Evolutionary conservation across 192 early-diverging fungal species (phyloP), one percentile per base, ranked within the genome.

Genomic region (Coemansia reversa): DNA sequence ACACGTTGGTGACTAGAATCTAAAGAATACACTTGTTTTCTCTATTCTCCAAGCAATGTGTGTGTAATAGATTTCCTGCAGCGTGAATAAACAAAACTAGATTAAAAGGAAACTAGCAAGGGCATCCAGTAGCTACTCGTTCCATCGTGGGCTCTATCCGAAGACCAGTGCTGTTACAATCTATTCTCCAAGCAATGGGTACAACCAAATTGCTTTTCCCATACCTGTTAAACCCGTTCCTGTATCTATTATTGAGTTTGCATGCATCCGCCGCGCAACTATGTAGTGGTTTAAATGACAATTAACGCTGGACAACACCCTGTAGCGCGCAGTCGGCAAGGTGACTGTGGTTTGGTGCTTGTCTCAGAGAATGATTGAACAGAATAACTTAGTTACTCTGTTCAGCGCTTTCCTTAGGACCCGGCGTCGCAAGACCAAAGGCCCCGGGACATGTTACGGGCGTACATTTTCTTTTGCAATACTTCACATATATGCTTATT

Each of bases 391-490:
- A 45, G 14, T 45, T 45, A 16, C 39, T 4, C 39, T 45, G 39
- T 14, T 25, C 55, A 4, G 32, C 68, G 69, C 69, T 45, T 71
- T 51, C 52, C 58, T 67, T 64, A 67, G 69, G 69, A 77, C 75
- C 58, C 56, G 58, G 23, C 33, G 69, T 32, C 57, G 54, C 47
- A 53, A 71, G 69, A 28, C 28, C 52, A 58, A 52, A 65, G 56
- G 47, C 68, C 19, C 33, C 49, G 28, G 61, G 69, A 71, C 75
- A 77, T 77, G 65, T 68, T 67, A 63, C 61, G 58, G 53, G 75
- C 65, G 66, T 29, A 77, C 69, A 77, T 66, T 58, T 66, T 58
- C 32, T 58, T 19, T 35, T 39, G 39, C 19, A 7, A 23, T 23
- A n/a, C 25, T 23, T 19, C 6, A 18, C 28, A 56, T 16, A 29